Base-by-base conservation (phyloP, 345 rosid species). In the Mallotus nudiflorus region DNA sequence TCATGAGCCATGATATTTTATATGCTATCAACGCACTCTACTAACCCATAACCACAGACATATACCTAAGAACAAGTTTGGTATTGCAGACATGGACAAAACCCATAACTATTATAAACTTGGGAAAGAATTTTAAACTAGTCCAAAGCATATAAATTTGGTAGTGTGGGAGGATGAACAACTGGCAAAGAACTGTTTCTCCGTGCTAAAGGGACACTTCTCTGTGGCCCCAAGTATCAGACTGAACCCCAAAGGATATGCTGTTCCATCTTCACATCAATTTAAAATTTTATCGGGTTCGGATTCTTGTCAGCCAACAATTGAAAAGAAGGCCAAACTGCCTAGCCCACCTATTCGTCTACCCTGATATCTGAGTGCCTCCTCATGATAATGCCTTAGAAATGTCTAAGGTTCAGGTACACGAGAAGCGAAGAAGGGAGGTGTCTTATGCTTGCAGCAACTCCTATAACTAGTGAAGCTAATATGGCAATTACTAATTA, bases 281-380 rank as follows among this genome's bases (percentile, higher is more conserved):
- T 54, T n/a, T 42, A 31, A 25, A 4, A 35, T 35, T 59, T 58
- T 40, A 45, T 60, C 3, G 54, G 25, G 67, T 28, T 60, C 14
- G 28, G 73, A 63, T 54, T 77, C 48, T 52, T 39, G 55, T 49
- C 63, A 62, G 44, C 63, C 71, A 35, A 49, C 60, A 14, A 61
- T 22, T 3, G 44, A 68, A 40, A 46, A 4, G n/a, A 25, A 18
- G 66, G 68, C 58, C 66, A 19, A 20, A 22, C 68, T 42, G 40
- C 68, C 27, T 3, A 48, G 42, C 68, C 42, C 46, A 29, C 24
- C 14, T 16, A 64, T 64, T 48, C 14, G 12, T 48, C 55, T 27
- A 64, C 9, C 27, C 52, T 40, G 40, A 28, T n/a, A n/a, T 27
- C 12, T 20, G 2, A 35, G 50, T 22, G 66, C 15, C n/a, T 12